phyloP scores from a whole-genome alignment of 345 rosid species.

The Gossypium raimondii region DNA sequence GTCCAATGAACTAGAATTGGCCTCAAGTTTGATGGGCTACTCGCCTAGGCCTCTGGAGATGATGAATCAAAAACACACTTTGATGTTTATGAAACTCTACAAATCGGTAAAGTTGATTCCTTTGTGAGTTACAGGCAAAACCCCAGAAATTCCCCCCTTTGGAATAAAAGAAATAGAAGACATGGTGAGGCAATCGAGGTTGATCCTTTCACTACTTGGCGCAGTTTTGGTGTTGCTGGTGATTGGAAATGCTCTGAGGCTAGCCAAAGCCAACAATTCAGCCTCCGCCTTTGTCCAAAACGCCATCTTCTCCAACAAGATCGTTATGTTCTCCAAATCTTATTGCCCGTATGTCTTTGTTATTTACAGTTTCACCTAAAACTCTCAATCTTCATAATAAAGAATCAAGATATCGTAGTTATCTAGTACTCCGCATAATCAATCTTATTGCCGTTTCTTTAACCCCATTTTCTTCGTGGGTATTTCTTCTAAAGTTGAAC shows the following conservation, averaged over 20 bases:
- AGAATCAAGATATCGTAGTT: not conserved
- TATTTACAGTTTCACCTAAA: not conserved
- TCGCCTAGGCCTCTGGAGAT: too few relatives aligned
- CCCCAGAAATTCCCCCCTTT: not conserved
- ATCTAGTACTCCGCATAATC: not conserved
- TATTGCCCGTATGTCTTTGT: slow-evolving; percentile 71
- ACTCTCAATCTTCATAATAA: not conserved
- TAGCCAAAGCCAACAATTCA: slow-evolving; percentile 48
- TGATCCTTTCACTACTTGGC: not conserved
- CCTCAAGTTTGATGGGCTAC: too few relatives aligned
- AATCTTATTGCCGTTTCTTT: too few relatives aligned
- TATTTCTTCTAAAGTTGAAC: not conserved
- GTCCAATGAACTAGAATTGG: too few relatives aligned
- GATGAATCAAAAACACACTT: not conserved
- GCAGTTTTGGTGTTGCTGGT: slow-evolving; percentile 18
- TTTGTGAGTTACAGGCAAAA: not conserved
- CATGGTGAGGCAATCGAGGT: not conserved
- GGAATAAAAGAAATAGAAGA: not conserved
- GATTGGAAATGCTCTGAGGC: slow-evolving; percentile 20
- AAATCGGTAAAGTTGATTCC: not conserved
- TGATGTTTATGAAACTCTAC: not conserved
- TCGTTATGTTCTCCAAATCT: slow-evolving; percentile 90
- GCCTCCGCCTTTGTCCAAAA: slow-evolving; percentile 81
- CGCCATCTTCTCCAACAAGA: slow-evolving; percentile 74
- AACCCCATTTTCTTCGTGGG: not conserved